These are phyloP conservation scores for Eucalyptus erythrocorys DNA, from an alignment of 345 rosid genomes.

Conservation along the genomic window DNA sequence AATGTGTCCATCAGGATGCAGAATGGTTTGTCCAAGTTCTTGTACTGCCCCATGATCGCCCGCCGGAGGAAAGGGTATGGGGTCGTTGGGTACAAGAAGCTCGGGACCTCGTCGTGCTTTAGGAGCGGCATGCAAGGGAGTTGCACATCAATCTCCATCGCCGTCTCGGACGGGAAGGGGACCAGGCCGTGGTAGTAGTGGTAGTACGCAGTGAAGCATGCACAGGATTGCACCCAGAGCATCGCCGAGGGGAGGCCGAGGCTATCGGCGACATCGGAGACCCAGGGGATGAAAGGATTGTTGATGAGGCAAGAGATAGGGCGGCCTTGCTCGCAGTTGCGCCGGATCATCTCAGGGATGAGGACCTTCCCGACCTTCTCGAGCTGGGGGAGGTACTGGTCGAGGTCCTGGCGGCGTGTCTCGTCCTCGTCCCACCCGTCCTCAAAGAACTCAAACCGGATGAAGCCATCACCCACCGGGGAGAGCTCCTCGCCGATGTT, in stretches of 20 bases:
- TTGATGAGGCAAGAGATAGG: constrained; percentile 73
- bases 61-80: constrained; percentile 21
- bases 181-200: constrained; percentile 35
- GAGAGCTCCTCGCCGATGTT: constrained; percentile 8
- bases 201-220: constrained; percentile 56
- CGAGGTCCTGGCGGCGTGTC: constrained; percentile 18
- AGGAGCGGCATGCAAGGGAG: constrained; percentile 66
- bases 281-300: constrained; percentile 89
- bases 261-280: constrained; percentile 52
- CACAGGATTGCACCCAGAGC: constrained; percentile 89
- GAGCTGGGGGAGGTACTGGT: constrained; percentile 27
- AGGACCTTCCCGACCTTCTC: constrained; percentile 34
- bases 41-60: constrained; percentile 45
- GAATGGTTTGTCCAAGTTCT: constrained; percentile 47
- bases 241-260: constrained; percentile 71
- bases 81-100: constrained; percentile 49
- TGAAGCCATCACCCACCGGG: constrained; percentile 51
- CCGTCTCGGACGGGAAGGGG: constrained; percentile 39
- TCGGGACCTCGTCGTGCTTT: constrained; percentile 72
- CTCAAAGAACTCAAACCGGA: constrained; percentile 62
- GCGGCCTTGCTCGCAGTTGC: constrained; percentile 36
- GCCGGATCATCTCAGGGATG: constrained; percentile 35
- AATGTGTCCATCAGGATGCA: constrained; percentile 63
- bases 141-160: constrained; percentile 46
- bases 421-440: constrained; percentile 54